A percentile compares a stretch with the other conserved stretches of the same genome.
phyloP scores from a whole-genome alignment of 306 rosid species.

The Senna siamea region DNA sequence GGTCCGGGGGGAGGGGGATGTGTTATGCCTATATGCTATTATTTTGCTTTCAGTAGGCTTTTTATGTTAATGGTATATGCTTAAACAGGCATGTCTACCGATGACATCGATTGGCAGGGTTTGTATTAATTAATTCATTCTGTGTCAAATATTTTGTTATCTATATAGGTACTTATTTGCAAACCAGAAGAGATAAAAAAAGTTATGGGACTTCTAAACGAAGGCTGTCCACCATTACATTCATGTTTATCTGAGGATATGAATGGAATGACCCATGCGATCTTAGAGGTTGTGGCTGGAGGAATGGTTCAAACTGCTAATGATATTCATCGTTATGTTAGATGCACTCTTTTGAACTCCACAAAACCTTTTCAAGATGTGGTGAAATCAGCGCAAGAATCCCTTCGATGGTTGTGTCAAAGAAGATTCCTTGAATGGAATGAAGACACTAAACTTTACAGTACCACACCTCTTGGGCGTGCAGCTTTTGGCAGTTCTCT shows the following conservation, averaged over 20 bases:
- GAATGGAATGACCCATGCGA: slow-evolving; percentile 98
- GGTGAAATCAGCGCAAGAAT: slow-evolving; percentile 97
- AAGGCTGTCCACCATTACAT: slow-evolving; percentile 79
- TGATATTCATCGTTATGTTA: slow-evolving; percentile 88
- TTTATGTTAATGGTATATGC: slow-evolving; percentile 22
- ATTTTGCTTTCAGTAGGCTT: slow-evolving; percentile 7
- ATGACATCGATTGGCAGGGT: slow-evolving; percentile 13
- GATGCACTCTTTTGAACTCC: slow-evolving; percentile 93
- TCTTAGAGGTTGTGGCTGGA: slow-evolving; percentile 96
- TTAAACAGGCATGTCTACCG: slow-evolving; percentile 17
- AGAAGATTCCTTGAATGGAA: slow-evolving; percentile 93
- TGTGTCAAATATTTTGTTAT: slow-evolving; percentile 23
- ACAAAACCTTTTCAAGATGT: slow-evolving; percentile 94
- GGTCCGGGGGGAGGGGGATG: too few species aligned
- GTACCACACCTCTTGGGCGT: slow-evolving; percentile 92
- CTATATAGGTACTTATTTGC: slow-evolving; percentile 77
- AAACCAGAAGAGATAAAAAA: slow-evolving; percentile 84
- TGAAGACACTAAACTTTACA: slow-evolving; percentile 79
- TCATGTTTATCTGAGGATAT: slow-evolving; percentile 95
- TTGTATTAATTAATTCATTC: slow-evolving; percentile 18
- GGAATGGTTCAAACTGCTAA: slow-evolving; percentile 94
- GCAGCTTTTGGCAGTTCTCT: slow-evolving; percentile 98
- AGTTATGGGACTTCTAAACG: slow-evolving; percentile 75
- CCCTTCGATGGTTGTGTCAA: slow-evolving; percentile 93
- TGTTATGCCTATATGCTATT: slow-evolving; percentile 10